Conservation (phyloP, 108 stramenopile genomes). For the Schizochytrium sp. region DNA sequence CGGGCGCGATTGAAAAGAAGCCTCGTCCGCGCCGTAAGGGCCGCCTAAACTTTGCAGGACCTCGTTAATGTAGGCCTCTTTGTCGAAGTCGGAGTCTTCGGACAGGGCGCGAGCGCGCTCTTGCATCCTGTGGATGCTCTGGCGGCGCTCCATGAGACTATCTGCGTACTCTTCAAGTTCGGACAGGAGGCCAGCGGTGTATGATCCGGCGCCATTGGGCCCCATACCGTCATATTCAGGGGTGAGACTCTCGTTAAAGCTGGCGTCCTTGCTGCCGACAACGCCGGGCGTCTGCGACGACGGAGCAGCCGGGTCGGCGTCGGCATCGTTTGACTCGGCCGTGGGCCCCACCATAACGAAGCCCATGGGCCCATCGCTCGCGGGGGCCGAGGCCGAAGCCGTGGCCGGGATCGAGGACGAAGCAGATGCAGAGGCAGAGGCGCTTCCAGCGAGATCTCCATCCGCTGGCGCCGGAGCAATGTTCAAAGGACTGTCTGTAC, state of each 20-base stretch:
- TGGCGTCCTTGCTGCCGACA: no score
- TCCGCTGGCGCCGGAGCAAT: background rate
- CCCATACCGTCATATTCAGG: background rate
- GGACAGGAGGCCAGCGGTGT: background rate
- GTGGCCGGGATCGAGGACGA: background rate
- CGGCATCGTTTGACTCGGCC: background rate
- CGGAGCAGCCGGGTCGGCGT: no score
- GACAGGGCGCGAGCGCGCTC: background rate
- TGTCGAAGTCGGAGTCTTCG: background rate
- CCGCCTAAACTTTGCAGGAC: background rate
- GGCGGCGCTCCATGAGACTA: background rate
- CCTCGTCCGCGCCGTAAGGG: background rate
- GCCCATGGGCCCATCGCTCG: background rate
- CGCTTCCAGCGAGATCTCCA: background rate
- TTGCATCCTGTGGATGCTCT: background rate
- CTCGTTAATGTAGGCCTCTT: background rate
- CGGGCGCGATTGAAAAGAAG: background rate
- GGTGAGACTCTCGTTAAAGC: background rate
- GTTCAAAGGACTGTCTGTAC: background rate
- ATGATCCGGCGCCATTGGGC: background rate
- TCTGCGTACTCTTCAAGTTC: slow-evolving; percentile 11
- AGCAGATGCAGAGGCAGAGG: background rate
- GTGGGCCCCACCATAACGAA: background rate
- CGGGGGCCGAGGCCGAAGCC: background rate
- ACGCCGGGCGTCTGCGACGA: no score